Base-by-base conservation (phyloP, 2,329 filamentous ascomycete genomes). In the Berkeleyomyces rouxiae region DNA sequence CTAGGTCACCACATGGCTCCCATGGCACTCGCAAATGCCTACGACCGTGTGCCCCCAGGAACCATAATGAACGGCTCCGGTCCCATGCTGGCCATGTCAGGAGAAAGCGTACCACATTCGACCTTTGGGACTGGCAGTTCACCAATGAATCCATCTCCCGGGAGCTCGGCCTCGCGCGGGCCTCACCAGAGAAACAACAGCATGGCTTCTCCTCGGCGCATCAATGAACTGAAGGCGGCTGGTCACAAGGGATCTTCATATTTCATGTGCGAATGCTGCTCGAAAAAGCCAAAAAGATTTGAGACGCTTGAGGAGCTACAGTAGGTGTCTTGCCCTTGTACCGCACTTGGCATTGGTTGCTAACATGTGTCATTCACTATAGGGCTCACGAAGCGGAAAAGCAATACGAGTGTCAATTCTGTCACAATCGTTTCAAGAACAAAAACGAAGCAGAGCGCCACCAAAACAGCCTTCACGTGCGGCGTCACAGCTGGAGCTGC, bases 371-470 rank as follows among this genome's bases (percentile, higher is more conserved):
- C 10, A 37, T 61, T 23, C 49, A 36, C 23, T 53, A 16, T 70
- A 96, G 92, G 67, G 77, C 85, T 53, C 92, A 97, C 72, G 89
- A 93, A 73, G 85, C 89, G 70, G 93, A 97, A 74, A 97, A 97
- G 74, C 92, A 97, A 74, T 97, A 96, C 72, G 88, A 88, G 66
- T 97, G 92, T 73, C 81, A 84, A 37, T 97, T 89, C 72, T 97
- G 92, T 72, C 87, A 87, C 49, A 96, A 96, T 71, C 85, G 92
- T 9, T 97, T 97, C 78, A 97, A 97, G 75, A 97, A 97, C 76
- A 97, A 97, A 75, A 97, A 97, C 69, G 93, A 97, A 75, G 91
- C 91, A 2, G 92, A 97, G 73, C 84, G 93, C 40, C 92, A 97
- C 71, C 91, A 96, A 70, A 97, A 96, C 70, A 96, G 91, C 11